Base-by-base conservation (phyloP, 2,329 filamentous ascomycete genomes). In the Huntiella omanensis region DNA sequence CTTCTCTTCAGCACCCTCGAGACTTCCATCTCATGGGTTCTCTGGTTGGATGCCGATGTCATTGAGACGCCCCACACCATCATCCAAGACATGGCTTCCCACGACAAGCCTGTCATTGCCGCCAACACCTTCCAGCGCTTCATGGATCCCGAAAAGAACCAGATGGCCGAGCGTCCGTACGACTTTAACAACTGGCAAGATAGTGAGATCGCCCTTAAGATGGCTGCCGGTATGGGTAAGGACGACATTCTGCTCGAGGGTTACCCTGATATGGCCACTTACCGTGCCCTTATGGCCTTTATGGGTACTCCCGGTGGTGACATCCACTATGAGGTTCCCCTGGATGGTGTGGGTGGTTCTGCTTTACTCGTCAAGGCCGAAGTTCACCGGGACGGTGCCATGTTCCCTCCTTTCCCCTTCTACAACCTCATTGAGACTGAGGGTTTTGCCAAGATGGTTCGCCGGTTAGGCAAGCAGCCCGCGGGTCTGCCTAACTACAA, bases 101-200 rank as follows among this genome's bases (percentile, higher is more conserved):
- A 92, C 62, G 75, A 96, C 63, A 85, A 91, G 63, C 73, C 85
- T n/a, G 75, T 98, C 52, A 82, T 96, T 47, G 86, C 87, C 1
- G 85, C 91, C 44, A 98, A 98, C 60, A 96, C 88, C 68, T 95
- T 82, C 69, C 91, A 98, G 64, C 71, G 81, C 52, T 96, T 75
- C 64, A 73, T 72, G 40, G 80, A 95, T 52, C 55, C 67, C 1
- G 71, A 80, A 11, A 78, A 73, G 44, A 79, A 80, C 56, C 69
- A 75, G 52, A 73, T 75, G 66, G 75, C 78, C 38, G 76, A 88
- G 57, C 76, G 91, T 4, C 77, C 87, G 0, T 98, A 98, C 60
- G 91, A 98, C 64, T 96, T 80, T 70, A 98, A 98, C 66, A 93
- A 83, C 59, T 98, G 91, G 91, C 77, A 88, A 56, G 91, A 98